These are phyloP conservation scores for Solanum chiquidenum DNA, from an alignment of 257 asterid genomes.

Conservation along the genomic window DNA sequence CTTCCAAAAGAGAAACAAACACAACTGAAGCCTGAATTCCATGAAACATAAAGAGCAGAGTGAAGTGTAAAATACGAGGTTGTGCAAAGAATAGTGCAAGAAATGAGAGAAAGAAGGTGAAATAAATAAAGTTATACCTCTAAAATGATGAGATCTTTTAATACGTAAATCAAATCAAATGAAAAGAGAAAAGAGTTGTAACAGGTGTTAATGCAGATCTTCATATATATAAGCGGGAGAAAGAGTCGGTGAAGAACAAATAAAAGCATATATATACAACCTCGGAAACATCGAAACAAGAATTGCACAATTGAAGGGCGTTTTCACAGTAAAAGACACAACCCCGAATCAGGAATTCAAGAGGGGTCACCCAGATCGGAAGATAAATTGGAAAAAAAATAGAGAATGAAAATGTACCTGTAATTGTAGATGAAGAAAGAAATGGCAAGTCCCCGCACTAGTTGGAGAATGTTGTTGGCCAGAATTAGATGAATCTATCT, in stretches of 20 bases:
- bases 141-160: background rate
- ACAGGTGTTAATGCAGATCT: background rate
- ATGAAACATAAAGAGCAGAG: background rate
- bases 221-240: background rate
- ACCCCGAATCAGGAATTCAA: background rate
- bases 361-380: background rate
- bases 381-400: background rate
- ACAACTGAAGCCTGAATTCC: background rate
- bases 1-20: background rate
- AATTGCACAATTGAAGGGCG: background rate
- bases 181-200: background rate
- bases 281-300: conserved; percentile 26
- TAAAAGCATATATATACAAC: conserved; percentile 14
- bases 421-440: background rate
- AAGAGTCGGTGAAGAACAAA: conserved; percentile 15
- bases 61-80: background rate
- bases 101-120: background rate
- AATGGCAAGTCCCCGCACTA: background rate
- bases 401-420: background rate
- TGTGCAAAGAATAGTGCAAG: no score
- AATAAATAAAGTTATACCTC: background rate
- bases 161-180: background rate
- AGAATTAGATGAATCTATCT: background rate
- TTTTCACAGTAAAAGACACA: conserved; percentile 2
- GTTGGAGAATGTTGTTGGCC: background rate